Evolutionary conservation across 1,284 basidiomycete genomes (phyloP).

Genomic region (Athelia sp.): DNA sequence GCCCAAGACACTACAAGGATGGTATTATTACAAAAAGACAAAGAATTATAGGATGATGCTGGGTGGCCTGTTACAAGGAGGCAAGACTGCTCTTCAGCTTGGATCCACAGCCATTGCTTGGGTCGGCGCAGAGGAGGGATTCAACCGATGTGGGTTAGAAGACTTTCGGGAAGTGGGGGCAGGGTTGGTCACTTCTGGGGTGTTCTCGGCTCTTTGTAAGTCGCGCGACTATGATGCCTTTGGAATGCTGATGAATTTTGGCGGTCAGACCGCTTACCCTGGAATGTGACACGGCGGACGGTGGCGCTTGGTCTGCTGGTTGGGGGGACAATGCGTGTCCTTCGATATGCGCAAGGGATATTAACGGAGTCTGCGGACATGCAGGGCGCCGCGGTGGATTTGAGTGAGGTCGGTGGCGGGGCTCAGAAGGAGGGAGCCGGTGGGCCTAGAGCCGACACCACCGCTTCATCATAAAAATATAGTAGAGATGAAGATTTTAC

Average conservation of each 20-base stretch:
- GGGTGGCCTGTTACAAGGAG: constrained; percentile 66
- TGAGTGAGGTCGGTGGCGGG: constrained; percentile 6
- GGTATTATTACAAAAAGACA: constrained; percentile 92
- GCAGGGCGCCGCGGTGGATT: constrained; percentile 12
- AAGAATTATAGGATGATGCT: constrained; percentile 83
- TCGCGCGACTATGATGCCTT: neutral
- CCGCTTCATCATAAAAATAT: neutral
- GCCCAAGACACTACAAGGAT: constrained; percentile 77
- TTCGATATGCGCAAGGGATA: constrained; percentile 41
- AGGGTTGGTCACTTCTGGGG: constrained; percentile 53
- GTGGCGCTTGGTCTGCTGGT: constrained; percentile 47
- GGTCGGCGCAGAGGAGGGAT: constrained; percentile 64
- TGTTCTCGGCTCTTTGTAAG: constrained; percentile 65
- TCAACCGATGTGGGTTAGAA: constrained; percentile 45
- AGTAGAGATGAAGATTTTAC: constrained; percentile 8
- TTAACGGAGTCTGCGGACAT: constrained; percentile 21
- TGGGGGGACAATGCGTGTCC: constrained; percentile 47
- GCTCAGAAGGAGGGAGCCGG: neutral
- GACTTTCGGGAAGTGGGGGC: constrained; percentile 56
- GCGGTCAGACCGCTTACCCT: constrained; percentile 53
- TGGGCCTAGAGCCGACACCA: neutral
- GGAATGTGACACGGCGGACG: constrained; percentile 44
- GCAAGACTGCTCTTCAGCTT: constrained; percentile 50
- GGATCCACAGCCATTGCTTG: constrained; percentile 54
- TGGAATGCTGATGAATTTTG: constrained; percentile 6